phyloP scores from a whole-genome alignment of 139 green algal genomes.

The Closterium sp. region DNA sequence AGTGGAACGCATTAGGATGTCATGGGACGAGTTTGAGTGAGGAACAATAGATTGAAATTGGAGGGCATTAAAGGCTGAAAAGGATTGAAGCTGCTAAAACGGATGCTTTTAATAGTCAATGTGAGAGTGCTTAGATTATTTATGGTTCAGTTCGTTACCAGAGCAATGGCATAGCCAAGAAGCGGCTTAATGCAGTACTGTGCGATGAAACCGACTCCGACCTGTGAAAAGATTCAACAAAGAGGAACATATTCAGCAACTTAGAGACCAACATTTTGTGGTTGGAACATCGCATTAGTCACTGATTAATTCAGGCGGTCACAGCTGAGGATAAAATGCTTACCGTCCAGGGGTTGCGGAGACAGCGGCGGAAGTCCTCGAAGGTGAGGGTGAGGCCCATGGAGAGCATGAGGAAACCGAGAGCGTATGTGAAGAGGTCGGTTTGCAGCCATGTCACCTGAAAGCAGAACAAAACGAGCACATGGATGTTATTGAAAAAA shows the following conservation, averaged over 20 bases:
- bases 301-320: slow-evolving; percentile 59
- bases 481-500: background rate
- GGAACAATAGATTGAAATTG: too few relatives aligned
- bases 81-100: too few relatives aligned
- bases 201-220: slow-evolving; percentile 28
- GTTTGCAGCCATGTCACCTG: slow-evolving; percentile 67
- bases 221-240: background rate
- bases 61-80: too few relatives aligned
- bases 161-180: slow-evolving; percentile 25
- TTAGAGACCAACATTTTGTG: background rate
- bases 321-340: slow-evolving; percentile 25
- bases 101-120: too few relatives aligned
- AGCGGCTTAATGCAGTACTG: slow-evolving; percentile 40
- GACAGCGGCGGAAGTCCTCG: slow-evolving; percentile 73
- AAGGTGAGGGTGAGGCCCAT: slow-evolving; percentile 83
- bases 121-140: background rate
- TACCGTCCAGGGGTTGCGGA: slow-evolving; percentile 68
- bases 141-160: background rate
- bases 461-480: background rate
- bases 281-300: slow-evolving; percentile 53
- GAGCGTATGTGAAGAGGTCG: slow-evolving; percentile 66
- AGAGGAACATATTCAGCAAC: background rate
- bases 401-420: slow-evolving; percentile 80
- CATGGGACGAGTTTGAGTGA: background rate
- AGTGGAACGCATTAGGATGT: background rate